Evolutionary conservation across 164 flowering plant genomes (phyloP).

Genomic region (Chimonanthus salicifolius): DNA sequence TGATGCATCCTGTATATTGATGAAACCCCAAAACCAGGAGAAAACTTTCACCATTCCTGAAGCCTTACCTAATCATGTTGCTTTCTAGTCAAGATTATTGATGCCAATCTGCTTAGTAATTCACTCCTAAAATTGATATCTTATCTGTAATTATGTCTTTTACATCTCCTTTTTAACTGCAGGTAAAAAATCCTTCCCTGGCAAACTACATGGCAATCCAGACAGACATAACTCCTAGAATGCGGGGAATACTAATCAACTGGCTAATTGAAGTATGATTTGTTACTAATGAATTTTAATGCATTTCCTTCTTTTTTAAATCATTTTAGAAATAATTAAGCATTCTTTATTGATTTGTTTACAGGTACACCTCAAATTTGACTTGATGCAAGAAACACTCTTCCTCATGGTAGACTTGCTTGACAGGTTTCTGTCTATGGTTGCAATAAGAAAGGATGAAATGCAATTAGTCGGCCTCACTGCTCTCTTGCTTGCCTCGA

Average conservation of each 20-base stretch:
- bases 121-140: background rate
- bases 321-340: background rate
- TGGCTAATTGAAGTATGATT: constrained; percentile 77
- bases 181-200: constrained; percentile 49
- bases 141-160: background rate
- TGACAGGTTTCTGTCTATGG: constrained; percentile 68
- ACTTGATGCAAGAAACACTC: constrained; percentile 85
- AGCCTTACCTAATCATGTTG: background rate
- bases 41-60: background rate
- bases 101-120: background rate
- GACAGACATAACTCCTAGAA: constrained; percentile 53
- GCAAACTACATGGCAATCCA: constrained; percentile 57
- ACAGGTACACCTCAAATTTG: constrained; percentile 84
- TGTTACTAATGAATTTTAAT: background rate
- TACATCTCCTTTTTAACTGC: constrained; percentile 16
- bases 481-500: constrained; percentile 75
- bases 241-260: constrained; percentile 80
- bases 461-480: constrained; percentile 93
- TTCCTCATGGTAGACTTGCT: constrained; percentile 70
- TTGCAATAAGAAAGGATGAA: constrained; percentile 52
- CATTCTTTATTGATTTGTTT: background rate
- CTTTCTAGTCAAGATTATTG: background rate
- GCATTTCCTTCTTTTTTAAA: background rate
- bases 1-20: background rate
- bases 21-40: background rate